phyloP scores from a whole-genome alignment of 1,284 basidiomycete species.

The Ceratobasidium sp. region DNA sequence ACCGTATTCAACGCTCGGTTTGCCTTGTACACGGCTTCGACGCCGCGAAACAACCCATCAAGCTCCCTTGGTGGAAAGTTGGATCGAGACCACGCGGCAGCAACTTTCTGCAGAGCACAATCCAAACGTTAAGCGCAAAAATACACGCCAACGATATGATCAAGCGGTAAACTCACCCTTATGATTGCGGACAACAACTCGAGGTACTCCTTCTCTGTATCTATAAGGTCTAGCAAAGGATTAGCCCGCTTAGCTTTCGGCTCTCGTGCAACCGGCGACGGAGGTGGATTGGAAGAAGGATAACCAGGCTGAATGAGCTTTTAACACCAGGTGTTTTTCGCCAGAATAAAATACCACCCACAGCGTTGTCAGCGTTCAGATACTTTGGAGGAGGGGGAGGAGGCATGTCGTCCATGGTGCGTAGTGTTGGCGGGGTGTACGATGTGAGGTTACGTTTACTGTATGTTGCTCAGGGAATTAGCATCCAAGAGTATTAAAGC shows the following conservation, averaged over 20 bases:
- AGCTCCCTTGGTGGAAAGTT: slow-evolving; percentile 93
- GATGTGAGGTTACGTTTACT: background rate
- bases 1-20: slow-evolving; percentile 83
- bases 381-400: slow-evolving; percentile 50
- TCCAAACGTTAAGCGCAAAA: slow-evolving; percentile 44
- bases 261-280: slow-evolving; percentile 19
- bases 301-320: background rate
- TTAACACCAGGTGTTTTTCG: background rate
- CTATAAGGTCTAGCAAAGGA: slow-evolving; percentile 89
- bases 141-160: slow-evolving; percentile 41
- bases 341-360: background rate
- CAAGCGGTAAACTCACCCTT: slow-evolving; percentile 66
- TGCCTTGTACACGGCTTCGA: slow-evolving; percentile 91
- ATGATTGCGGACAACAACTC: slow-evolving; percentile 90
- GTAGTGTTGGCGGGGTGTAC: background rate
- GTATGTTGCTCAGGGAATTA: slow-evolving; percentile 8
- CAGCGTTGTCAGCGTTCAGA: slow-evolving; percentile 16
- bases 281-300: slow-evolving; percentile 33
- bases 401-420: slow-evolving; percentile 48
- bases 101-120: slow-evolving; percentile 74
- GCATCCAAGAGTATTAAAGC: slow-evolving; percentile 15
- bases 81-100: slow-evolving; percentile 92
- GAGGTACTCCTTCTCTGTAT: slow-evolving; percentile 93
- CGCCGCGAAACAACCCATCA: slow-evolving; percentile 91
- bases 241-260: slow-evolving; percentile 55